Evolutionary conservation across 1,284 basidiomycete genomes (phyloP).

Genomic region (Fomitopsis schrenkii): DNA sequence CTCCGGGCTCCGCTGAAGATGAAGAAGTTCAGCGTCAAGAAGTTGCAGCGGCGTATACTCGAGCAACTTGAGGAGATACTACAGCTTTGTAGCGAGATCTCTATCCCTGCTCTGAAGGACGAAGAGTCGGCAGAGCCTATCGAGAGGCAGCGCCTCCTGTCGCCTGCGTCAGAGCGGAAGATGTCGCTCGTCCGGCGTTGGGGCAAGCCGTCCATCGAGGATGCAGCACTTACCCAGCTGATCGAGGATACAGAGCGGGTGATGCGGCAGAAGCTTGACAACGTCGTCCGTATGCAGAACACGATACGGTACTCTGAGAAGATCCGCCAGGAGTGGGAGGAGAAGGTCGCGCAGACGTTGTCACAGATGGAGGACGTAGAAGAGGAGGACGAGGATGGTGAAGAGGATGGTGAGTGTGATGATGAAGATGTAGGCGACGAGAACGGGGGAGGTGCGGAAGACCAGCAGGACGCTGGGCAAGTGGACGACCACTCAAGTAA

Average conservation of each 20-base stretch:
- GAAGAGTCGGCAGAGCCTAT: conserved; percentile 89
- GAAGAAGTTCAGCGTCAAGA: conserved; percentile 78
- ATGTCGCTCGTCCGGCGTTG: conserved; percentile 80
- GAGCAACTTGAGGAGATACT: conserved; percentile 87
- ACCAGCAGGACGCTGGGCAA: conserved; percentile 22
- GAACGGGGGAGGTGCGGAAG: conserved; percentile 17
- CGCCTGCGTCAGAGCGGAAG: conserved; percentile 81
- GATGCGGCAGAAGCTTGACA: conserved; percentile 92
- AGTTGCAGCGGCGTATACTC: conserved; percentile 75
- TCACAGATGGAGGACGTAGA: conserved; percentile 48
- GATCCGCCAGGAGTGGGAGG: conserved; percentile 96
- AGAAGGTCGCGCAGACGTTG: conserved; percentile 72
- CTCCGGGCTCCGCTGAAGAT: conserved; percentile 63
- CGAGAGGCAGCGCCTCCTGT: conserved; percentile 87
- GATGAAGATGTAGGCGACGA: conserved; percentile 10
- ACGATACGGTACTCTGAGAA: conserved; percentile 98
- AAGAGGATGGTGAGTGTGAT: conserved; percentile 31
- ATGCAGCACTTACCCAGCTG: conserved; percentile 79
- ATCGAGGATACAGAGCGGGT: conserved; percentile 85
- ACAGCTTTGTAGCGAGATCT: conserved; percentile 76
- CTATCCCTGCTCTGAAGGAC: conserved; percentile 87
- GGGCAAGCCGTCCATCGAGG: conserved; percentile 82
- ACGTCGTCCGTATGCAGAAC: conserved; percentile 95
- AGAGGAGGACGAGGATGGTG: conserved; percentile 27
- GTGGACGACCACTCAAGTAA: conserved; percentile 57